Evolutionary conservation across 352 stramenopile species (phyloP).

Genomic region (Pythium plurisporium): DNA sequence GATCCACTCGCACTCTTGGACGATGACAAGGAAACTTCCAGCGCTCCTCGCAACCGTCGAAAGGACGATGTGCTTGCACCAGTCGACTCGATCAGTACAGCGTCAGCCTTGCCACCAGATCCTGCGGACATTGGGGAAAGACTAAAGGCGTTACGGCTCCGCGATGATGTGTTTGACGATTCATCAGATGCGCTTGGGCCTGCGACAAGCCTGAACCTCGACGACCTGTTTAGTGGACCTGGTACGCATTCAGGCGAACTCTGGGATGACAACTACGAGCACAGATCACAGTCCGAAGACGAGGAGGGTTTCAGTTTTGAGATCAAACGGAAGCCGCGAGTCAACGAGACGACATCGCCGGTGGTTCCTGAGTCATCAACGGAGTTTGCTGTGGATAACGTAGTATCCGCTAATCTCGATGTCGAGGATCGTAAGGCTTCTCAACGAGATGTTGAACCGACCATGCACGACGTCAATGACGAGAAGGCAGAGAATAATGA

Average conservation of each 20-base stretch:
- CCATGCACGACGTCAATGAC: background rate
- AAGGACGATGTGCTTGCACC: background rate
- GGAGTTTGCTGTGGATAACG: background rate
- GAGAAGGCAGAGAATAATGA: background rate
- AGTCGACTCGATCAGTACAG: background rate
- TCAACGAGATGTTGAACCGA: background rate
- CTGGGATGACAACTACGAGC: constrained; percentile 7
- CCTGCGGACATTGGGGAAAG: background rate
- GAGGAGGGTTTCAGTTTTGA: constrained; percentile 48
- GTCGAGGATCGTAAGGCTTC: background rate
- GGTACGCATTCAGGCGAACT: background rate
- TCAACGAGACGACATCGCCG: background rate
- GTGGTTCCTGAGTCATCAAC: too few relatives aligned
- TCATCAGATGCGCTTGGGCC: background rate
- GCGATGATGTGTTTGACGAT: constrained; percentile 12
- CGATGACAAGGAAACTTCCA: background rate
- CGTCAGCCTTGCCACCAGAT: background rate
- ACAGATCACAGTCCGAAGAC: background rate
- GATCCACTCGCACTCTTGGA: constrained; percentile 11
- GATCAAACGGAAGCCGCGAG: constrained; percentile 30
- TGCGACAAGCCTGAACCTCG: constrained; percentile 15
- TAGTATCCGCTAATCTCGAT: background rate
- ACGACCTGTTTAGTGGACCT: constrained; percentile 10
- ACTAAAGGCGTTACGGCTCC: constrained; percentile 14
- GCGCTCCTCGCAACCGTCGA: background rate